Base-by-base conservation (phyloP, 2,329 filamentous ascomycete genomes). In the Aureobasidium sp. region DNA sequence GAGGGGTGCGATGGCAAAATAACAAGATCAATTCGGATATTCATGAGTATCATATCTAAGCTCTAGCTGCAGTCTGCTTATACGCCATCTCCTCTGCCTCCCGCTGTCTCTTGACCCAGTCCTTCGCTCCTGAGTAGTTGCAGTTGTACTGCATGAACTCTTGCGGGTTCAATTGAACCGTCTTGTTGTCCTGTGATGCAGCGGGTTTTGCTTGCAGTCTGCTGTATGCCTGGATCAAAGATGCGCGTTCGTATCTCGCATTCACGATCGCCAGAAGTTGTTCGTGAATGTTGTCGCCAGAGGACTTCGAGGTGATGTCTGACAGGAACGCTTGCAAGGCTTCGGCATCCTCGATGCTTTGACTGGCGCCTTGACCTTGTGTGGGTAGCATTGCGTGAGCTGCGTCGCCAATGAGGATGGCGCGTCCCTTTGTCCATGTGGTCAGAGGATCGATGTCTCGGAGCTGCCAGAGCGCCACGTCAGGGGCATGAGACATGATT, bases 141-240 rank as follows among this genome's bases (percentile, higher is more conserved):
- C 73, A 77, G 56, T 77, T 77, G 61, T 76, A 77, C 51, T 76
- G 70, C 73, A 77, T 74, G 48, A 77, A 78, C 64, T 77, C 71
- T n/a, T 68, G 73, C 0, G 75, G 74, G 4, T 72, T 72, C 68
- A 76, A 70, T 37, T 69, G 74, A 4, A 77, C 67, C 62, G 68
- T 70, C n/a, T 66, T 72, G 31, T 67, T 70, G 0, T 68, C 69
- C 39, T 69, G 65, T 9, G 72, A 74, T 0, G 74, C 75, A 0
- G 73, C 76, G 1, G 76, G 74, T 58, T 68, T 73, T 8, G 75
- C 76, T 1, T 75, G 70, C 47, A 79, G 72, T 20, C 78, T 73
- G 63, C 75, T 78, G 55, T 77, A 78, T 15, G 65, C 64, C 62
- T 79, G 77, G 8, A 79, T 77, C 31, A 76, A 63, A 14, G 68